A percentile compares a stretch with the other conserved stretches of the same genome.
phyloP scores from a whole-genome alignment of 2,329 filamentous ascomycete species.

The Ambrosiella beaveri region DNA sequence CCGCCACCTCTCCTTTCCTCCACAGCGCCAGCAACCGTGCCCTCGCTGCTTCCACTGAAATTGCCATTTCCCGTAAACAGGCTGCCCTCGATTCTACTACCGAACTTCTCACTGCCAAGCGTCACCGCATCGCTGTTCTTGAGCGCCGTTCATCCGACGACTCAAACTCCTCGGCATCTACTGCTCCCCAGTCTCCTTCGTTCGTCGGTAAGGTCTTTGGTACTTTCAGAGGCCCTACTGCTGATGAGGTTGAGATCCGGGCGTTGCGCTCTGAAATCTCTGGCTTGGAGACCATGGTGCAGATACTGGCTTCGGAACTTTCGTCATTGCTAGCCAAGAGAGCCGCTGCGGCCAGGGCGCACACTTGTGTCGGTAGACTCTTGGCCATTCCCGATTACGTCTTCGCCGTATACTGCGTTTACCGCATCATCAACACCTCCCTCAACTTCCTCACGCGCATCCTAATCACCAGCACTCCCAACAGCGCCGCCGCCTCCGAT shows the following conservation, averaged over 20 bases:
- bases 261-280: conserved; percentile 56
- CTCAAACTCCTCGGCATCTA: neutral
- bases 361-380: conserved; percentile 48
- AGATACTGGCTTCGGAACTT: conserved; percentile 49
- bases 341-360: conserved; percentile 46
- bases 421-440: conserved; percentile 58
- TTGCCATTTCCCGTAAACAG: conserved; percentile 60
- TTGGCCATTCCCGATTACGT: conserved; percentile 44
- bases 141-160: conserved; percentile 30
- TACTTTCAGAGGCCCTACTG: conserved; percentile 45
- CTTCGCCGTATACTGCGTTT: conserved; percentile 71
- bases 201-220: conserved; percentile 61
- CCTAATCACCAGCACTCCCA: conserved; percentile 19
- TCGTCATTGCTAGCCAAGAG: conserved; percentile 42
- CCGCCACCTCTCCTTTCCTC: conserved; percentile 30
- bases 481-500: conserved; percentile 29
- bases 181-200: conserved; percentile 21
- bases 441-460: conserved; percentile 48
- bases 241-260: conserved; percentile 42
- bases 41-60: conserved; percentile 46
- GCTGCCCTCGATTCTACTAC: conserved; percentile 61
- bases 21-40: conserved; percentile 17
- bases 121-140: conserved; percentile 51
- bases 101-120: conserved; percentile 60
- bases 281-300: conserved; percentile 65